Evolutionary conservation across 768 basidiomycete species (phyloP).

Genomic region (Cystofilobasidium bisporidii): DNA sequence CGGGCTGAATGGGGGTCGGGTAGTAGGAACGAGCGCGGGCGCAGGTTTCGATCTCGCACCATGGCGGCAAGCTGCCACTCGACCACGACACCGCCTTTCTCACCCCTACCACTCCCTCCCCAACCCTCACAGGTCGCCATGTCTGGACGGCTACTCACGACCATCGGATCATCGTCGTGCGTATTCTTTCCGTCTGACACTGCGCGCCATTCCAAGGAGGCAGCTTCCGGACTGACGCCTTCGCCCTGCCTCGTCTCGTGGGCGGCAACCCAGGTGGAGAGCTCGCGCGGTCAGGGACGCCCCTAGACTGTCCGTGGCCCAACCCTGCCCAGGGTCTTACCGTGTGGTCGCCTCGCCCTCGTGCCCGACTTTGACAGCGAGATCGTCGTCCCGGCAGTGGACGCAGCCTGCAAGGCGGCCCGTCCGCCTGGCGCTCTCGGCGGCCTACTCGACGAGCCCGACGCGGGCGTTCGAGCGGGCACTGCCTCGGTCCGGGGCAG

Average conservation of each 20-base stretch:
- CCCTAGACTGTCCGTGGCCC: neutral
- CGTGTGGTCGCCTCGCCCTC: neutral
- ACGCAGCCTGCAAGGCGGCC: too few species aligned
- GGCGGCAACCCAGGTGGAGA: constrained; percentile 3
- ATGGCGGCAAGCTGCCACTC: too few species aligned
- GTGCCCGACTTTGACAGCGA: too few species aligned
- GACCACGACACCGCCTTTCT: too few species aligned
- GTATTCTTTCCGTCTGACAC: too few species aligned
- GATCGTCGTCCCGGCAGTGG: too few species aligned
- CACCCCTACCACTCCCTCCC: neutral
- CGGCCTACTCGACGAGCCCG: neutral
- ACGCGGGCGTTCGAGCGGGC: too few species aligned
- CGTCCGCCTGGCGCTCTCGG: too few species aligned
- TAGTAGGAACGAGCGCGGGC: neutral
- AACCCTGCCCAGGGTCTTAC: too few species aligned
- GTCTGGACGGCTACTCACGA: neutral
- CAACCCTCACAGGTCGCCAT: neutral
- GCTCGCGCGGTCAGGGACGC: neutral
- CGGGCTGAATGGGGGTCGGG: neutral
- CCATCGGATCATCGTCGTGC: neutral
- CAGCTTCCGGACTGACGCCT: neutral
- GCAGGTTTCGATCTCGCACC: too few species aligned
- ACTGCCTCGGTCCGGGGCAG: too few species aligned
- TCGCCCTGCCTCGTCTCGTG: neutral
- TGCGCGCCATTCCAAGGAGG: too few species aligned